Evolutionary conservation across 2,329 filamentous ascomycete species (phyloP), one percentile per base, ranked within the genome.

Genomic region (Boeremia exigua): DNA sequence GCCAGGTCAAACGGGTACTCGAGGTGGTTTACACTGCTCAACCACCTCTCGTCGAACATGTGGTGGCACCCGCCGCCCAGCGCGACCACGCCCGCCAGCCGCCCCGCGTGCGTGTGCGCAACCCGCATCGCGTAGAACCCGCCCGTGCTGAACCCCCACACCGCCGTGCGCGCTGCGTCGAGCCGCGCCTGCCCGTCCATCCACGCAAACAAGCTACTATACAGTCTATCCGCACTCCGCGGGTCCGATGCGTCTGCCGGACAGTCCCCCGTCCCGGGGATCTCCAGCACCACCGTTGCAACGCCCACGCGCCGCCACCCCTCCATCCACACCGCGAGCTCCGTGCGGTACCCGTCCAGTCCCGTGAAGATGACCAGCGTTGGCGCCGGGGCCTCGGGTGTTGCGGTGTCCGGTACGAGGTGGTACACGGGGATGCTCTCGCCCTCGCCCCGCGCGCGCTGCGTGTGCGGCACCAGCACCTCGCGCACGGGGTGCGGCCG

Each of bases 391-490:
- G 76, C 75, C 2, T 73, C 63, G 0, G 71, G 69, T 0, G 72
- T 72, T 0, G 80, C 79, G 9, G 72, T 65, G 1, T 76, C 72
- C 0, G 89, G 88, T 0, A 86, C 66, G 6, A 89, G 84, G 58
- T 90, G 81, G 70, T 90, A 90, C 12, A 86, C 80, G 1, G 88
- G 87, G 48, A 92, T 86, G 0, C 69, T 53, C 1, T 76, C 69
- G 43, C 84, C 81, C 61, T 91, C 88, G 15, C 69, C 70, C 0
- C 77, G 76, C 11, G 77, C 63, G 32, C 77, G 77, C 60, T 84
- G 79, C 4, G 69, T 76, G 73, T 90, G 86, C 6, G 86, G 84
- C 46, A 92, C 84, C 4, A 75, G 47, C 3, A 89, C 79, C 69
- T 92, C 88, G 6, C 78, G 62, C 2, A 91, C 80, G 0, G 87